A percentile compares a stretch with the other conserved stretches of the same genome.
Conservation (phyloP, 2,329 filamentous ascomycete species). For the Colletotrichum horii region DNA sequence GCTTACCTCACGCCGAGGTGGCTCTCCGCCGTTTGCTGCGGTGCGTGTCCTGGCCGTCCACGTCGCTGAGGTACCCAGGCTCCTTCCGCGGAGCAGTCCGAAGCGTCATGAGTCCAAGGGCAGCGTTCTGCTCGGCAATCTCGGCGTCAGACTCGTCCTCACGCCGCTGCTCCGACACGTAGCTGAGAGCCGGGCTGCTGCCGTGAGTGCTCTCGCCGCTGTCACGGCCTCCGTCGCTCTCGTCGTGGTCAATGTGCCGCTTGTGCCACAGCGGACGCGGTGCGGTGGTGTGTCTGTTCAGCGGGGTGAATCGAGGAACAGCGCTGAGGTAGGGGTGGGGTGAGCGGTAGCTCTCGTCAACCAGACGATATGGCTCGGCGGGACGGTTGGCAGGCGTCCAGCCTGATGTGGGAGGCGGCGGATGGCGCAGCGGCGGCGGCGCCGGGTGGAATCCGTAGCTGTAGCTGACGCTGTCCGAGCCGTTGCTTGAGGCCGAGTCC, state of each 20-base stretch:
- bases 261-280: slow-evolving; percentile 25
- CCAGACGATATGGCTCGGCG: not conserved
- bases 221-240: slow-evolving; percentile 27
- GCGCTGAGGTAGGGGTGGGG: slow-evolving; percentile 50
- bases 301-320: slow-evolving; percentile 41
- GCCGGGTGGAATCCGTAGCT: slow-evolving; percentile 5
- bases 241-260: slow-evolving; percentile 32
- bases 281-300: slow-evolving; percentile 9
- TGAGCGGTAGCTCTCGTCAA: slow-evolving; percentile 19
- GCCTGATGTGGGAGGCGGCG: slow-evolving; percentile 19
- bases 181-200: slow-evolving; percentile 24
- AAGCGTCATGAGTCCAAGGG: slow-evolving; percentile 52
- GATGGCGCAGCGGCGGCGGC: not conserved
- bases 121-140: slow-evolving; percentile 49
- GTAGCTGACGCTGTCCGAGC: slow-evolving; percentile 13
- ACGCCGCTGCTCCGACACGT: not conserved
- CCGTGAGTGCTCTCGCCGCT: slow-evolving; percentile 24
- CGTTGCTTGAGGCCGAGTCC: slow-evolving; percentile 25
- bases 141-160: slow-evolving; percentile 21
- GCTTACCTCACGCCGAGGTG: slow-evolving; percentile 37
- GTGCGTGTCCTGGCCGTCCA: slow-evolving; percentile 28
- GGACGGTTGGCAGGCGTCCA: slow-evolving; percentile 34
- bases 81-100: slow-evolving; percentile 29
- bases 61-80: slow-evolving; percentile 15
- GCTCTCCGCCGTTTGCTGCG: slow-evolving; percentile 46